A percentile compares a stretch with the other conserved stretches of the same genome.
Conservation (phyloP, 192 early-diverging fungal genomes). For the Linnemannia elongata region DNA sequence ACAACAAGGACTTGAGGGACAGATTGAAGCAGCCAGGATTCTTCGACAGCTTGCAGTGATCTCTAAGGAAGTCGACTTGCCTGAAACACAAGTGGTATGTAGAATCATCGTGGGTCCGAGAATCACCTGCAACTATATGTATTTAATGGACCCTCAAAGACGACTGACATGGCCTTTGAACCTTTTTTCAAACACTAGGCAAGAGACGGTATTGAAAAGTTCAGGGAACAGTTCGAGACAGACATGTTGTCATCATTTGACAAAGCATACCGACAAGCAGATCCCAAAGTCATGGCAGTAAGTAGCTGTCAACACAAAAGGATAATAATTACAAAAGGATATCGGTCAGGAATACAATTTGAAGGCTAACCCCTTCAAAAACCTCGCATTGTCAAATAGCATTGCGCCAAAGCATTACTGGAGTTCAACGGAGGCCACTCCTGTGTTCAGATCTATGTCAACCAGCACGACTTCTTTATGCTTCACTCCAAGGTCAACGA, state of each 20-base stretch:
- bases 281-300: conserved; percentile 84
- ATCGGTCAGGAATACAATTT: neutral
- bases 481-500: conserved; percentile 79
- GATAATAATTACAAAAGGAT: neutral
- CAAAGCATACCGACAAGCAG: conserved; percentile 82
- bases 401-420: conserved; percentile 85
- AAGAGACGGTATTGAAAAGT: conserved; percentile 88
- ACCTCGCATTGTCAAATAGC: conserved; percentile 62
- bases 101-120: neutral
- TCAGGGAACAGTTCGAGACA: conserved; percentile 94
- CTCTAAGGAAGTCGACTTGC: conserved; percentile 83
- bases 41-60: conserved; percentile 88
- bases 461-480: conserved; percentile 97
- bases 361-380: neutral
- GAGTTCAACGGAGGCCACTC: conserved; percentile 98
- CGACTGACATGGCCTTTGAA: neutral
- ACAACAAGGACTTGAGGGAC: conserved; percentile 84
- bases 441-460: conserved; percentile 94
- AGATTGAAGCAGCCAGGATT: conserved; percentile 90
- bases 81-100: conserved; percentile 73
- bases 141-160: neutral
- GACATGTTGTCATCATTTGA: conserved; percentile 91
- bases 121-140: neutral
- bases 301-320: neutral
- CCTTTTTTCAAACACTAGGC: conserved; percentile 63